These are phyloP conservation scores for Claviceps arundinis DNA, from an alignment of 2,329 filamentous ascomycete species.

Conservation along the genomic window DNA sequence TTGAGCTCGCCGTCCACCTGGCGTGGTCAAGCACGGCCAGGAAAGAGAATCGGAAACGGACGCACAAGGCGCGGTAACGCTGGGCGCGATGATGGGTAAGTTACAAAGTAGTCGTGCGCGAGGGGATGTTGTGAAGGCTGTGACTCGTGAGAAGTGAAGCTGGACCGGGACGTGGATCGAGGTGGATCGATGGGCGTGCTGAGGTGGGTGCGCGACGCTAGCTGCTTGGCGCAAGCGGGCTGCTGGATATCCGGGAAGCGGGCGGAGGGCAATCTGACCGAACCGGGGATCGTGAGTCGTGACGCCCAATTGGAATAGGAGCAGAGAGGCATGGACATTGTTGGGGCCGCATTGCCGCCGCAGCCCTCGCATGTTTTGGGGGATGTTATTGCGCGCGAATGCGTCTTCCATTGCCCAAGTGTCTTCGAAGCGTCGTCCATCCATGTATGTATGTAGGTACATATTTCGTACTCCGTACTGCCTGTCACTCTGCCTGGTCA, in stretches of 20 bases:
- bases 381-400: background rate
- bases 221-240: conserved; percentile 2
- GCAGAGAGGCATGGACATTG: background rate
- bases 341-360: background rate
- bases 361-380: background rate
- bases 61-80: conserved; percentile 1
- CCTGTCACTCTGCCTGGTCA: background rate
- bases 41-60: background rate
- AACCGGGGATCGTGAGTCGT: background rate
- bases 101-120: too few relatives aligned
- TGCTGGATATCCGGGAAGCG: conserved; percentile 5
- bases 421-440: background rate
- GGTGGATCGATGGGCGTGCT: background rate
- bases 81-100: background rate
- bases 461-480: background rate
- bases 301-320: conserved; percentile 3
- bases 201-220: conserved; percentile 4
- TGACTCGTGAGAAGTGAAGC: too few relatives aligned
- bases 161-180: too few relatives aligned
- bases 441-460: too few relatives aligned
- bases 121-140: too few relatives aligned
- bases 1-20: background rate
- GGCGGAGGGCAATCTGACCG: conserved; percentile 3
- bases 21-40: conserved; percentile 1
- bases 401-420: background rate